A percentile compares a stretch with the other conserved stretches of the same genome.
Conservation (phyloP, 805 yeast species). For the Saccharomyces eubayanus region DNA sequence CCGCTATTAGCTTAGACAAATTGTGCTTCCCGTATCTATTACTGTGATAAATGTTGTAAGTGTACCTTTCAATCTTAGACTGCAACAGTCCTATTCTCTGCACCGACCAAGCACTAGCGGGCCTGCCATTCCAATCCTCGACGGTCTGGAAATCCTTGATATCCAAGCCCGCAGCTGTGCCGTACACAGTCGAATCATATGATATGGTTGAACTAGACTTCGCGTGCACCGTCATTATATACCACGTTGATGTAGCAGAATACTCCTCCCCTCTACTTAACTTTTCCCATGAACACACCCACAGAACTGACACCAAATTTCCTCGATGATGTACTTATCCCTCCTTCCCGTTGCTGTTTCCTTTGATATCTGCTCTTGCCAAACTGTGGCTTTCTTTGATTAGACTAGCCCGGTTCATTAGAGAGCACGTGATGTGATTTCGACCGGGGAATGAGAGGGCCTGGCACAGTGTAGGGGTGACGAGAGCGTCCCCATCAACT, state of each 20-base stretch:
- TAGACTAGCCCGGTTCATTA: background rate
- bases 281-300: background rate
- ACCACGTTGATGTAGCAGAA: background rate
- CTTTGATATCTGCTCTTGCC: background rate
- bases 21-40: constrained; percentile 22
- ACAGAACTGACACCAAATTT: background rate
- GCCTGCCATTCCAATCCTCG: constrained; percentile 32
- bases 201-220: background rate
- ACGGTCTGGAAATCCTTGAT: constrained; percentile 21
- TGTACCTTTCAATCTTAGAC: constrained; percentile 36
- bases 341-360: background rate
- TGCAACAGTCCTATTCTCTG: constrained; percentile 41
- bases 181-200: constrained; percentile 9
- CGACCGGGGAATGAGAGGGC: background rate
- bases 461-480: background rate
- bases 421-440: background rate
- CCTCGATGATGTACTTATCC: background rate
- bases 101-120: constrained; percentile 42
- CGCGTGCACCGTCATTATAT: background rate
- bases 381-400: background rate
- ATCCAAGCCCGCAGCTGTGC: constrained; percentile 16
- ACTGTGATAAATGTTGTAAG: constrained; percentile 23
- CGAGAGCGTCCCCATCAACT: background rate
- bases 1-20: constrained; percentile 28
- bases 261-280: background rate